A percentile compares a stretch with the other conserved stretches of the same genome.
phyloP scores from a whole-genome alignment of 768 basidiomycete genomes.

The Gymnopilus dilepis region DNA sequence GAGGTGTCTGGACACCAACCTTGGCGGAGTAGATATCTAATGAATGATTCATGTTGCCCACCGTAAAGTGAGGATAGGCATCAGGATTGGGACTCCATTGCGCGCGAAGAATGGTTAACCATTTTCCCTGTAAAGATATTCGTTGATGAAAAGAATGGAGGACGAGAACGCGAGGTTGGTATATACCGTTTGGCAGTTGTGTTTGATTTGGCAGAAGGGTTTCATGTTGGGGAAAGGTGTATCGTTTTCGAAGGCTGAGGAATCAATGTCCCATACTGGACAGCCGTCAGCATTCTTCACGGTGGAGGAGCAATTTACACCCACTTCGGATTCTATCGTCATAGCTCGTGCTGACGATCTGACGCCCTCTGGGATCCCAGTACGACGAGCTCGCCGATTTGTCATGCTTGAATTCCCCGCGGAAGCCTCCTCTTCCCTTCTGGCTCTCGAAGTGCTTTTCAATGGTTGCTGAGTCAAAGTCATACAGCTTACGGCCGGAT shows the following conservation, averaged over 20 bases:
- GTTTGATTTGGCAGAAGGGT: conserved; percentile 66
- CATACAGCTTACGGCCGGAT: conserved; percentile 20
- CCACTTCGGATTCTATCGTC: conserved; percentile 76
- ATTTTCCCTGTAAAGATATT: conserved; percentile 63
- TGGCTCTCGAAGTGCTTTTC: conserved; percentile 55
- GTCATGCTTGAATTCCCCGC: conserved; percentile 70
- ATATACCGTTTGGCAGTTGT: conserved; percentile 83
- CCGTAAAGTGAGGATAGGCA: conserved; percentile 84
- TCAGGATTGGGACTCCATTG: conserved; percentile 83
- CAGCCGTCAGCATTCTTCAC: conserved; percentile 12
- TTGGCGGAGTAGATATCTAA: conserved; percentile 78
- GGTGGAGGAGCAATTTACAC: conserved; percentile 30
- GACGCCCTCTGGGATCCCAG: conserved; percentile 83
- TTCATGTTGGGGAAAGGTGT: conserved; percentile 62
- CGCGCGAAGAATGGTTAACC: conserved; percentile 79
- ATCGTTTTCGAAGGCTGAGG: conserved; percentile 50
- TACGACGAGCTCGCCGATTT: conserved; percentile 85
- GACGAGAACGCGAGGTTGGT: neutral
- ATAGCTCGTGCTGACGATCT: conserved; percentile 85
- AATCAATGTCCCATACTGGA: conserved; percentile 79
- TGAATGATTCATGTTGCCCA: conserved; percentile 82
- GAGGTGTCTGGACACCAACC: conserved; percentile 37
- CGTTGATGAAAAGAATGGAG: neutral
- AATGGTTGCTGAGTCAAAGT: conserved; percentile 50
- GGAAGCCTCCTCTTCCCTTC: conserved; percentile 57